Base-by-base conservation (phyloP, 768 basidiomycete species). In the Mycena crocata region DNA sequence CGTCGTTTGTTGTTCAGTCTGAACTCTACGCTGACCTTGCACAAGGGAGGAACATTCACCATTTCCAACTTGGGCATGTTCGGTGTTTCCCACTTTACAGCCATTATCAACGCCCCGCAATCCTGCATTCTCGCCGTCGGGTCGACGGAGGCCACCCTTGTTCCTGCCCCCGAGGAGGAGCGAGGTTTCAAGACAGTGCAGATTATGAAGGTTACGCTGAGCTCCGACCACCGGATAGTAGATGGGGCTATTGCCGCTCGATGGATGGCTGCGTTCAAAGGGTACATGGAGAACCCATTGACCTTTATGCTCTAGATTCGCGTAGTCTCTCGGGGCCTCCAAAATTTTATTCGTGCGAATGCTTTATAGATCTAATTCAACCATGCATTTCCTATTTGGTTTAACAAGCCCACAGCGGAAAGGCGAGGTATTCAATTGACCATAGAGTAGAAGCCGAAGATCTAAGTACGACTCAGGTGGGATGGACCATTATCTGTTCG, bases 61-160 rank as follows among this genome's bases (percentile, higher is more conserved):
- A 94, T 99, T 78, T 99, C 98, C 65, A 99, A 99, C 83, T 86
- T 99, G 61, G 98, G 98, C 81, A 99, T 99, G 98, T 98, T 87
- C 76, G 96, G 93, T 67, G 88, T 98, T 74, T 88, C 90, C 60
- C 93, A 96, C 81, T 99, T 99, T 81, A 98, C 96, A 17, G 98
- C 98, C 50, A 99, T 99, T 83, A 97, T 99, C 88, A 99, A 99
- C 86, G 90, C 93, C 17, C 98, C 98, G 28, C 98, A 99, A 80
- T 94, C 95, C 50, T 98, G 96, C 81, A 99, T 99, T 75, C 91
- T 99, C 66, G 98, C 98, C 48, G 89, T 99, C 72, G 96, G 98
- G 37, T 86, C 90, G 23, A 95, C 95, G 21, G 86, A 90, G 77
- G 87, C 93, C n/a, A 92, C 91, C 57, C 82, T 99, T 19, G 90